Base-by-base conservation (phyloP, 768 basidiomycete genomes). In the Agaricus subrufescens region DNA sequence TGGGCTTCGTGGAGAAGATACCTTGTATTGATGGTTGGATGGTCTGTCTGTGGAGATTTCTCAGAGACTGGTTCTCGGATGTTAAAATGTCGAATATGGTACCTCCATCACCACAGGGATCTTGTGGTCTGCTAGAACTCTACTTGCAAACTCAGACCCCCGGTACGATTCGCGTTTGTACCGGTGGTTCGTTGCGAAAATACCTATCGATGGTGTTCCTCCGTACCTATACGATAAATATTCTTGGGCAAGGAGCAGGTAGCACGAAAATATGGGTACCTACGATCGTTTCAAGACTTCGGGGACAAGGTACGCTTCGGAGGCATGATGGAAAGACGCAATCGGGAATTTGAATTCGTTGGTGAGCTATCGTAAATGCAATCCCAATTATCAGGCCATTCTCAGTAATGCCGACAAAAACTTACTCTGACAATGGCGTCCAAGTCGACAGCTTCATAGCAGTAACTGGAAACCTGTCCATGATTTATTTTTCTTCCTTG, bases 221-320 rank as follows among this genome's bases (percentile, higher is more conserved):
- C 75, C 78, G 70, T 73, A 78, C 44, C 75, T 76, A 54, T 11
- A 37, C 23, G 39, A 46, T 42, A 4, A 3, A 15, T 14, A 14
- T 27, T 30, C 46, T 4, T 14, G 46, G 11, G 5, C 34, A 30
- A 14, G 12, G 7, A 31, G 23, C 12, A 23, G 12, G n/a, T 15
- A 15, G 34, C 7, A 34, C 1, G 34, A 1, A 34, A 34, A 34
- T n/a, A 19, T 15, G 40, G 19, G 12, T 40, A 29, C 82, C 62
- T 78, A 94, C 58, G 86, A 83, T 67, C 80, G 74, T 69, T 93
- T 95, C 58, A 98, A 71, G 3, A 88, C 71, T 25, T 84, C 83
- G 1, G 94, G 91, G 25, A 94, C 87, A n/a, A 97, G 79, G 71
- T 91, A 97, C 1, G 92, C 84, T 67, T 96, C 93, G 53, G 91